Conservation (phyloP, 2,329 filamentous ascomycete species). For the Nothomitra cinnamomea region DNA sequence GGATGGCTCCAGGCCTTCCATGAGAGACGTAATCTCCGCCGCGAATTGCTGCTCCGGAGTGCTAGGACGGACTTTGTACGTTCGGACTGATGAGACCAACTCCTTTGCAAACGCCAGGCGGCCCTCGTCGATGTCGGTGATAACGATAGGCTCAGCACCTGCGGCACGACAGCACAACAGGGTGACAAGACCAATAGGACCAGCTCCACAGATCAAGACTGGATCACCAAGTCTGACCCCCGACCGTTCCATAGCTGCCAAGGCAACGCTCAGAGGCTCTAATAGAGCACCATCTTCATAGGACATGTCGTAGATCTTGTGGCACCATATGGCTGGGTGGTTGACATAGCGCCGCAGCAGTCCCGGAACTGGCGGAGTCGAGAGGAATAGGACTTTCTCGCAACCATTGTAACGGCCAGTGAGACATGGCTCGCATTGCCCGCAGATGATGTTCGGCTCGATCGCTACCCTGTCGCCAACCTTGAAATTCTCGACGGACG, state of each 20-base stretch:
- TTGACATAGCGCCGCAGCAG: conserved; percentile 85
- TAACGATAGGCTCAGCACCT: conserved; percentile 77
- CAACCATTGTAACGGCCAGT: conserved; percentile 94
- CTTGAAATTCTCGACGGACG: conserved; percentile 60
- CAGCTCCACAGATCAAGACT: conserved; percentile 78
- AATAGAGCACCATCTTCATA: conserved; percentile 83
- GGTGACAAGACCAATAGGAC: conserved; percentile 83
- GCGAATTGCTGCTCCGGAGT: conserved; percentile 54
- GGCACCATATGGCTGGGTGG: conserved; percentile 87
- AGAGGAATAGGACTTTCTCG: conserved; percentile 69
- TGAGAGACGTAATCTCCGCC: conserved; percentile 46
- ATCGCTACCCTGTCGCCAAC: conserved; percentile 83
- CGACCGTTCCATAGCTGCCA: conserved; percentile 75
- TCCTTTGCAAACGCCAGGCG: conserved; percentile 71
- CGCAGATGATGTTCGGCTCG: conserved; percentile 88
- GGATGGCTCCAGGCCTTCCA: conserved; percentile 65
- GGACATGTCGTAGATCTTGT: conserved; percentile 85
- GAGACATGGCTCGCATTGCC: conserved; percentile 75
- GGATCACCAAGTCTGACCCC: conserved; percentile 70
- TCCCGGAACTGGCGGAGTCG: conserved; percentile 76
- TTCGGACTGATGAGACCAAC: conserved; percentile 61
- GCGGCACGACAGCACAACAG: conserved; percentile 71
- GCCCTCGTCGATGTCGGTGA: conserved; percentile 86
- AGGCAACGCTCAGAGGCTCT: conserved; percentile 76
- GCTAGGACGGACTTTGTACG: conserved; percentile 55